Conservation (phyloP, 768 basidiomycete genomes). For the Collybia sp. region DNA sequence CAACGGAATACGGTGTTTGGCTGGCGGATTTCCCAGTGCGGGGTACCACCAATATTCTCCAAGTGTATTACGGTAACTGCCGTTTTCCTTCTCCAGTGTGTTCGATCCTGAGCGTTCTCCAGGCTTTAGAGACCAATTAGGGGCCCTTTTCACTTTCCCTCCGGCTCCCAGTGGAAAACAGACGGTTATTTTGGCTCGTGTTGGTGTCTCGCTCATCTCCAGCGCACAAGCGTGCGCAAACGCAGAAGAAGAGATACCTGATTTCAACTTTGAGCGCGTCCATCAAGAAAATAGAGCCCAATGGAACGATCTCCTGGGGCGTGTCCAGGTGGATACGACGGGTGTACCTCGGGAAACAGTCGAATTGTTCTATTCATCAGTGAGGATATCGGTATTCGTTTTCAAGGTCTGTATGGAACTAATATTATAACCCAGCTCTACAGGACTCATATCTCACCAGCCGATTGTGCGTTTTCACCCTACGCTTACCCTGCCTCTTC, state of each 20-base stretch:
- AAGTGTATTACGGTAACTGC: conserved; percentile 43
- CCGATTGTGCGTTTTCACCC: conserved; percentile 43
- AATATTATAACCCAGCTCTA: conserved; percentile 35
- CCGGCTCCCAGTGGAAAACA: conserved; percentile 28
- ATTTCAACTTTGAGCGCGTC: conserved; percentile 50
- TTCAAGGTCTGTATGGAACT: not conserved
- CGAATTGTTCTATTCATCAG: conserved; percentile 57
- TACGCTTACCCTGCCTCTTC: not conserved
- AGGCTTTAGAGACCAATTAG: conserved; percentile 49
- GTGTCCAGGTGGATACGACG: conserved; percentile 47
- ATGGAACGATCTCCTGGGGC: conserved; percentile 56
- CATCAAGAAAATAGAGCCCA: conserved; percentile 33
- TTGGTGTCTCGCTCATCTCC: conserved; percentile 64
- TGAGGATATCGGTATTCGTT: conserved; percentile 15
- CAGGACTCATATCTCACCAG: conserved; percentile 57
- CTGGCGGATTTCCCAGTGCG: conserved; percentile 42
- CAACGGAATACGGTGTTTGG: conserved; percentile 54
- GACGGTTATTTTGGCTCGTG: conserved; percentile 51
- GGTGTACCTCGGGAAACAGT: conserved; percentile 44
- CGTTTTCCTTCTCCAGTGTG: not conserved
- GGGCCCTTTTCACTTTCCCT: conserved; percentile 47
- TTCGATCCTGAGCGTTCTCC: not conserved
- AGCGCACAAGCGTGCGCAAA: conserved; percentile 55
- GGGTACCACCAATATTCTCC: conserved; percentile 38
- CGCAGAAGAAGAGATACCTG: conserved; percentile 55